Conservation (phyloP, 2,329 filamentous ascomycete species). For the Beauveria caledonica region DNA sequence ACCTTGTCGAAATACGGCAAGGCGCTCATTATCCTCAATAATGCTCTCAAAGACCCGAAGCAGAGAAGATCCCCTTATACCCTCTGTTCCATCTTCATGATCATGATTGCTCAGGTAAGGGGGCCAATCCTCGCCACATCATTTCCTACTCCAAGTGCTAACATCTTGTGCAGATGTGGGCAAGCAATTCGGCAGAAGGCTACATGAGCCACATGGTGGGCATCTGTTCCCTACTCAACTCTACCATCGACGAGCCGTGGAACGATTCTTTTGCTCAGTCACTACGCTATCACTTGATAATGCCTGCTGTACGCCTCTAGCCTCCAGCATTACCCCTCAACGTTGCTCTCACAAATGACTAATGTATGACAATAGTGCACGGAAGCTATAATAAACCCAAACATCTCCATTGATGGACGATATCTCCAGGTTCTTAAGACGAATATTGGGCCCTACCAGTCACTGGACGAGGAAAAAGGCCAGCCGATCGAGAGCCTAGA, state of each 20-base stretch:
- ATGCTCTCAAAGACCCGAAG: conserved; percentile 20
- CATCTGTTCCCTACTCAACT: conserved; percentile 24
- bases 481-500: conserved; percentile 11
- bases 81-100: conserved; percentile 29
- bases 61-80: conserved; percentile 24
- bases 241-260: conserved; percentile 18
- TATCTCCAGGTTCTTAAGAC: not conserved
- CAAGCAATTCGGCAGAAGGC: conserved; percentile 19
- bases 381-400: conserved; percentile 10
- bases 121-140: not conserved
- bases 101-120: conserved; percentile 28
- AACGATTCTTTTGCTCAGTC: conserved; percentile 20
- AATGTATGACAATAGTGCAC: not conserved
- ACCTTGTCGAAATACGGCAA: conserved; percentile 24
- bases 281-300: conserved; percentile 22
- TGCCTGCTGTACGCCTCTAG: conserved; percentile 23
- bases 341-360: not conserved
- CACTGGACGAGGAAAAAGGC: conserved; percentile 8
- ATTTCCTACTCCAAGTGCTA: not conserved
- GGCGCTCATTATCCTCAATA: conserved; percentile 22
- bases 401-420: conserved; percentile 3
- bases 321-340: not conserved
- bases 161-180: conserved; percentile 21
- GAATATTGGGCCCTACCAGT: not conserved
- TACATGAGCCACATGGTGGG: conserved; percentile 24